Evolutionary conservation across 805 yeast genomes (phyloP).

Genomic region (Wickerhamomyces chambardii): DNA sequence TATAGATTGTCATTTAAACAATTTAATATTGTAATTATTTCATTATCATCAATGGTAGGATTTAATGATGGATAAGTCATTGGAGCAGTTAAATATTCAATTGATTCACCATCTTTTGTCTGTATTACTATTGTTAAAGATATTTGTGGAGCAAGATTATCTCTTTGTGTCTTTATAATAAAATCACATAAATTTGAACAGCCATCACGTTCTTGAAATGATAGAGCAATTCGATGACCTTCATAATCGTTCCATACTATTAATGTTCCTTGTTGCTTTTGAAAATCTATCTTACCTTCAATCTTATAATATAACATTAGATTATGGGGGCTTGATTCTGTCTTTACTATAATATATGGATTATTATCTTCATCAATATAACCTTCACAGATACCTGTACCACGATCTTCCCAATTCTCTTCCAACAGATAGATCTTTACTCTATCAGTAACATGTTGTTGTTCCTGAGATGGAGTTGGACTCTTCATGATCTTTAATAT

Average conservation of each 20-base stretch:
- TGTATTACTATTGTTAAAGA: slow-evolving; percentile 64
- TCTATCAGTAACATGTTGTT: no score
- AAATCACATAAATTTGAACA: slow-evolving; percentile 81
- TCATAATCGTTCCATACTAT: slow-evolving; percentile 86
- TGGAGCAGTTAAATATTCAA: slow-evolving; percentile 79
- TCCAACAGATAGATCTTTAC: slow-evolving; percentile 86
- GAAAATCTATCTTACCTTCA: slow-evolving; percentile 76
- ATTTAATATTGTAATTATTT: slow-evolving; percentile 42
- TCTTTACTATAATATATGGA: slow-evolving; percentile 64
- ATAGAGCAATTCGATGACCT: slow-evolving; percentile 73
- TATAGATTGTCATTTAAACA: slow-evolving; percentile 41
- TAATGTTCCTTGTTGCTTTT: slow-evolving; percentile 88
- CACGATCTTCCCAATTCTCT: slow-evolving; percentile 86
- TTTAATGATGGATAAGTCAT: slow-evolving; percentile 51
- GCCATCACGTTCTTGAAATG: slow-evolving; percentile 89
- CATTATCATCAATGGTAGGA: slow-evolving; percentile 35
- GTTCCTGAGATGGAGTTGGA: no score
- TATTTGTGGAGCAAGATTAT: slow-evolving; percentile 48
- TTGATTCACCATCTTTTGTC: slow-evolving; percentile 42
- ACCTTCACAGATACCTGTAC: slow-evolving; percentile 88
- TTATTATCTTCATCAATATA: slow-evolving; percentile 27
- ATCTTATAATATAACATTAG: slow-evolving; percentile 55
- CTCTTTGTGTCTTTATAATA: slow-evolving; percentile 55
- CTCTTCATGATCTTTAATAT: no score
- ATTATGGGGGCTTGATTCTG: slow-evolving; percentile 54